phyloP scores from a whole-genome alignment of 495 filamentous ascomycete genomes.

The Penicillium canariense region DNA sequence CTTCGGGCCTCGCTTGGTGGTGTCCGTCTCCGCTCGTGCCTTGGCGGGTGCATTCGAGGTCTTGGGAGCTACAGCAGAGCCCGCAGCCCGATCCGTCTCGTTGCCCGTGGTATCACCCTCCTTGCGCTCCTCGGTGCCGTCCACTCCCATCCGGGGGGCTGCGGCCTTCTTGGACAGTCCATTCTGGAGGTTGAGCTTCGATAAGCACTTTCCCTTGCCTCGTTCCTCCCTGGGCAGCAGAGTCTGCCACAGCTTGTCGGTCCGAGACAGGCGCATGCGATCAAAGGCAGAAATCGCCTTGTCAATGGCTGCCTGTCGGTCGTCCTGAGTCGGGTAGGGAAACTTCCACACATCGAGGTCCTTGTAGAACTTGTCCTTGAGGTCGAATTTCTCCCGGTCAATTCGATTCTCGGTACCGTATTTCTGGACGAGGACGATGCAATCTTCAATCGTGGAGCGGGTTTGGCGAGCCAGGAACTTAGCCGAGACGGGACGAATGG shows the following conservation, averaged over 20 bases:
- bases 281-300: constrained; percentile 82
- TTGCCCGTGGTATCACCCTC: constrained; percentile 41
- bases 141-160: constrained; percentile 57
- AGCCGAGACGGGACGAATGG: constrained; percentile 56
- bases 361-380: constrained; percentile 71
- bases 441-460: constrained; percentile 55
- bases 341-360: constrained; percentile 83
- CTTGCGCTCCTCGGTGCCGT: constrained; percentile 51
- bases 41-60: constrained; percentile 52
- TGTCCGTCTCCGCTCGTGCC: constrained; percentile 62
- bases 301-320: constrained; percentile 77
- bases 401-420: constrained; percentile 58
- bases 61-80: constrained; percentile 36
- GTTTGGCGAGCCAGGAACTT: constrained; percentile 57
- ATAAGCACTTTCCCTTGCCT: constrained; percentile 76
- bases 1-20: constrained; percentile 61
- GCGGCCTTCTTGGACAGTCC: constrained; percentile 51
- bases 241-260: constrained; percentile 76
- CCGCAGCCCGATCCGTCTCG: constrained; percentile 54
- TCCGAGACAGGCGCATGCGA: constrained; percentile 66
- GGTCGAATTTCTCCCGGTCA: constrained; percentile 59
- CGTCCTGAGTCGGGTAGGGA: constrained; percentile 60
- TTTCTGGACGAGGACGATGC: constrained; percentile 54
- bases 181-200: constrained; percentile 63
- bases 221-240: constrained; percentile 72